Percentiles rank a stretch among this genome's conserved stretches.
phyloP scores from a whole-genome alignment of 2,329 filamentous ascomycete genomes.

The Colletotrichum kahawae region DNA sequence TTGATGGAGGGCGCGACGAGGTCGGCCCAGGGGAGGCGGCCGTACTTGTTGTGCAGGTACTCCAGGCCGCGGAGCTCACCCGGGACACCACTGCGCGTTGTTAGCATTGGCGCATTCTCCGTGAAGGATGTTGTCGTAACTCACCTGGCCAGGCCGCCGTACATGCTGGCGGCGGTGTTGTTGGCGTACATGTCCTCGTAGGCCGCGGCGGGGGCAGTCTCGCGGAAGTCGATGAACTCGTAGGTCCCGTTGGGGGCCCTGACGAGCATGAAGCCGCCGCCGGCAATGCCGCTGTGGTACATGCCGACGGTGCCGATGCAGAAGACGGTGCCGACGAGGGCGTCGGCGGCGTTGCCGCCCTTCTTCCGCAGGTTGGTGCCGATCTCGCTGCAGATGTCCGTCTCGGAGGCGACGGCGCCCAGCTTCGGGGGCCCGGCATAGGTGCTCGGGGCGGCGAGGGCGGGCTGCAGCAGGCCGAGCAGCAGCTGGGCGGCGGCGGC shows the following conservation, averaged over 20 bases:
- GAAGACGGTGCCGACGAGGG: constrained; percentile 66
- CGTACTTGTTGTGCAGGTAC: constrained; percentile 73
- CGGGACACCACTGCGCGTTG: constrained; percentile 59
- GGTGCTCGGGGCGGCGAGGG: not conserved
- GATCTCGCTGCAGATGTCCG: constrained; percentile 61
- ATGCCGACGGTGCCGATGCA: constrained; percentile 69
- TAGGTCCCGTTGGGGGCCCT: constrained; percentile 68
- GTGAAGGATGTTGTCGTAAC: constrained; percentile 37
- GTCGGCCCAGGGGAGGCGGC: constrained; percentile 66
- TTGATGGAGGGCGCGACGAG: constrained; percentile 75
- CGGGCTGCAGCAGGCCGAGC: constrained; percentile 1
- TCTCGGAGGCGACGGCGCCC: constrained; percentile 68
- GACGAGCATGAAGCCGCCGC: constrained; percentile 82
- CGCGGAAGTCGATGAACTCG: constrained; percentile 85
- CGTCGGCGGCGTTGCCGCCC: constrained; percentile 72
- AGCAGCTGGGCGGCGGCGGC: constrained; percentile 16
- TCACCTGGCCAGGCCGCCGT: constrained; percentile 74
- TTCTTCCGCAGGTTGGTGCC: constrained; percentile 60
- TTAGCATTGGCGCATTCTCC: not conserved
- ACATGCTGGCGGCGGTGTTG: constrained; percentile 66
- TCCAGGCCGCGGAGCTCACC: constrained; percentile 77
- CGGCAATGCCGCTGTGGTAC: constrained; percentile 75
- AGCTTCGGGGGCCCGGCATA: constrained; percentile 26
- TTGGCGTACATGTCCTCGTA: constrained; percentile 82
- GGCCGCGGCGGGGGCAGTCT: constrained; percentile 80